Conservation (phyloP, 331 rosid genomes). For the Pyrus hybrid region DNA sequence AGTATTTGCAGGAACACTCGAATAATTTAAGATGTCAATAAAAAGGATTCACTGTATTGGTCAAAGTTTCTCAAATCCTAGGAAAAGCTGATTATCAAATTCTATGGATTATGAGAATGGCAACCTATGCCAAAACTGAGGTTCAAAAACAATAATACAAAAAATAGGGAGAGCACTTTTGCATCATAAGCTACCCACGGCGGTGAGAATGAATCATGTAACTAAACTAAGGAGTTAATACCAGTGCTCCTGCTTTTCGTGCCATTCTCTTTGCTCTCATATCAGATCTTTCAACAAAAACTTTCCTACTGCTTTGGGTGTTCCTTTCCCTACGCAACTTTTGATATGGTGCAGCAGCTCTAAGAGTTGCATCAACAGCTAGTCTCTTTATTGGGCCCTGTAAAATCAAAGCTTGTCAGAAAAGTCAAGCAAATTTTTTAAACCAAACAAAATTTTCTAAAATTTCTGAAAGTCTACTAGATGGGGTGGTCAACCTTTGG, state of each 20-base stretch:
- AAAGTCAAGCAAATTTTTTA: background rate
- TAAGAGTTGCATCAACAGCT: constrained; percentile 98
- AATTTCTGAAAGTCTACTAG: background rate
- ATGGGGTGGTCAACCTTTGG: constrained; percentile 51
- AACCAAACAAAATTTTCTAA: background rate
- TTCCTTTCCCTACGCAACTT: constrained; percentile 82
- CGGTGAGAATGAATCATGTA: background rate
- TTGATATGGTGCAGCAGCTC: constrained; percentile 98
- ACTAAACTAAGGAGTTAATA: constrained; percentile 24
- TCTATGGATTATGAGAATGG: background rate
- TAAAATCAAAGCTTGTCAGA: constrained; percentile 13
- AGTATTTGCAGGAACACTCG: background rate
- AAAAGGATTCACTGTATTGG: background rate
- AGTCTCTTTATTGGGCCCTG: constrained; percentile 92
- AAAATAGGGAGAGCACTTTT: background rate
- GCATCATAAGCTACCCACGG: background rate
- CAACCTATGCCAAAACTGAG: background rate
- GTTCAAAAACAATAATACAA: background rate
- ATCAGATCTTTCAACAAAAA: constrained; percentile 87
- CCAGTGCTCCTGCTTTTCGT: constrained; percentile 98
- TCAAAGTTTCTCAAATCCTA: background rate
- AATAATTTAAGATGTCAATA: background rate
- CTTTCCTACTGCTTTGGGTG: constrained; percentile 60
- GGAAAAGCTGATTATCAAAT: background rate
- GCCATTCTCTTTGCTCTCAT: constrained; percentile 99